Evolutionary conservation across 2,329 filamentous ascomycete species (phyloP).

Genomic region (Botrytis tulipae): DNA sequence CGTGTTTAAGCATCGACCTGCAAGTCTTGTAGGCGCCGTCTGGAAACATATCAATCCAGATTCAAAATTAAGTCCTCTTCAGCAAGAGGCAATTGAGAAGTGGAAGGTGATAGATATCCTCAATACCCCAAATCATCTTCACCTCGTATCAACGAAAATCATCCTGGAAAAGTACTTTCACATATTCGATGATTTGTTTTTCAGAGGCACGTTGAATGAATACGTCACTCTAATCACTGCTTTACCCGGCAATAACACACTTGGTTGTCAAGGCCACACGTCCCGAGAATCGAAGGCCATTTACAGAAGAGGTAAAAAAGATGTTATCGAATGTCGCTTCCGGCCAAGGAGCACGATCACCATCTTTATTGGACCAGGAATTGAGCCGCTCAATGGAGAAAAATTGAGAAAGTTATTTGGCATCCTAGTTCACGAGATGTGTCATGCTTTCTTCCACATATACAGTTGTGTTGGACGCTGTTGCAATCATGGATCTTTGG

Average conservation of each 20-base stretch:
- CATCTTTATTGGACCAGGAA: neutral
- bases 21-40: neutral
- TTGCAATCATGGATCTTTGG: neutral
- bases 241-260: no score
- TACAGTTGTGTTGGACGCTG: neutral
- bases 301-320: neutral
- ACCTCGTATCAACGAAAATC: neutral
- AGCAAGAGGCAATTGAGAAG: neutral
- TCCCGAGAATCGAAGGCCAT: neutral
- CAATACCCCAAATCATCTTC: neutral
- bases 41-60: neutral
- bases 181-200: slow-evolving; percentile 9
- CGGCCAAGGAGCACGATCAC: neutral
- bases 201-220: neutral
- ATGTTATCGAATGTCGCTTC: neutral
- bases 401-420: neutral
- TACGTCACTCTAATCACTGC: neutral
- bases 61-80: neutral
- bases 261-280: neutral
- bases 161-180: neutral
- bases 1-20: neutral
- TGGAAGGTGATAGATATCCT: neutral
- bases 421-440: slow-evolving; percentile 4
- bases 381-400: neutral
- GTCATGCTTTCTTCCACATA: slow-evolving; percentile 7